Conservation (phyloP, 306 rosid genomes). For the Fagus crenata region DNA sequence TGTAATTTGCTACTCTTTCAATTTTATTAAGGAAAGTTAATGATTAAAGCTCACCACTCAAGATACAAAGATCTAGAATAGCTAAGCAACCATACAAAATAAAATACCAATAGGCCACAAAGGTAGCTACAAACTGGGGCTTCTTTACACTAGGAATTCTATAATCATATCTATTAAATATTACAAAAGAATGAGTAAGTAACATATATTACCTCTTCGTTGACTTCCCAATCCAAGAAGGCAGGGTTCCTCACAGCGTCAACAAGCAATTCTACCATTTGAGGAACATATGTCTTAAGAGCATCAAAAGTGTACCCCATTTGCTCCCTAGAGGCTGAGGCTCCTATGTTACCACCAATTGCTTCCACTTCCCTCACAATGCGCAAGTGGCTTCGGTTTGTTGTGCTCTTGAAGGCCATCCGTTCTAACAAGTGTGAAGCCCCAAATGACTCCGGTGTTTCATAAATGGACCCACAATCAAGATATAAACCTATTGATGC, state of each 20-base stretch:
- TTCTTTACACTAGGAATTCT: neutral
- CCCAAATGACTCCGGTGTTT: conserved; percentile 68
- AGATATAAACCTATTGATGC: conserved; percentile 88
- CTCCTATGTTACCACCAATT: conserved; percentile 82
- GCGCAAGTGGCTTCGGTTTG: conserved; percentile 88
- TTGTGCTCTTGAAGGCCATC: conserved; percentile 96
- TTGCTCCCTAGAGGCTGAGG: conserved; percentile 93
- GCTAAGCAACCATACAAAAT: neutral
- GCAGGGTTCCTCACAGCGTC: conserved; percentile 87
- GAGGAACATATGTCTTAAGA: conserved; percentile 79
- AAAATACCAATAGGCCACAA: neutral
- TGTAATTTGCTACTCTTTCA: neutral
- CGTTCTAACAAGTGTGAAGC: conserved; percentile 92
- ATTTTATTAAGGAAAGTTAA: neutral
- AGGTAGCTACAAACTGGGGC: neutral
- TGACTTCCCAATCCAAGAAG: conserved; percentile 95
- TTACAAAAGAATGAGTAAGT: conserved; percentile 14
- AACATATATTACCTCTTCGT: conserved; percentile 73
- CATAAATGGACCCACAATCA: conserved; percentile 88
- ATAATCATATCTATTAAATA: conserved; percentile 4
- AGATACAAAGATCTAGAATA: neutral
- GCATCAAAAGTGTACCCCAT: conserved; percentile 98
- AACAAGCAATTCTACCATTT: conserved; percentile 90
- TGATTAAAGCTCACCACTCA: neutral
- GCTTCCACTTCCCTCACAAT: conserved; percentile 97